These are phyloP conservation scores for Neoarthrinium moseri DNA, from an alignment of 2,329 filamentous ascomycete species.

Conservation along the genomic window DNA sequence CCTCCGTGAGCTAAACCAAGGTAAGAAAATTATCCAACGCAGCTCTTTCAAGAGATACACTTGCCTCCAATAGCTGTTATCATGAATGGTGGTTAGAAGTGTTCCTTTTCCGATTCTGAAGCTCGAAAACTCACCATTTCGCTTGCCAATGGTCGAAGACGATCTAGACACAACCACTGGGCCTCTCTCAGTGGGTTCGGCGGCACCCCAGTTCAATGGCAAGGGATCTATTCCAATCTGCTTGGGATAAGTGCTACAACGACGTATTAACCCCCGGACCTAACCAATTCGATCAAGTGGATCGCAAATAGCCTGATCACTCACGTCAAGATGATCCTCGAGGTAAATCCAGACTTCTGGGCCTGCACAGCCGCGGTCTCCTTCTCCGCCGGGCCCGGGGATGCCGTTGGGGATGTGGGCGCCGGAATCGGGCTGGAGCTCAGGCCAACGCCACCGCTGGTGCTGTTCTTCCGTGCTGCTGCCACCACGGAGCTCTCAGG, in stretches of 20 bases:
- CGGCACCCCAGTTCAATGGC: conserved; percentile 81
- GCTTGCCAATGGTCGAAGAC: conserved; percentile 71
- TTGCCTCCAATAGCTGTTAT: conserved; percentile 57
- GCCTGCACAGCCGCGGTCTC: conserved; percentile 22
- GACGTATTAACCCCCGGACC: conserved; percentile 11
- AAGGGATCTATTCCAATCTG: conserved; percentile 94
- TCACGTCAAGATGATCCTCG: conserved; percentile 56
- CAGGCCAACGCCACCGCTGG: neutral
- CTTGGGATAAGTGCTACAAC: conserved; percentile 75
- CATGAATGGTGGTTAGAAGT: conserved; percentile 21
- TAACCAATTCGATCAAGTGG: neutral
- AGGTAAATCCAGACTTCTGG: conserved; percentile 47
- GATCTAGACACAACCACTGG: conserved; percentile 84
- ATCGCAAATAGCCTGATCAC: too few species aligned
- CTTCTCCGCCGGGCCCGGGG: conserved; percentile 11
- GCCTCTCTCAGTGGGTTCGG: conserved; percentile 72
- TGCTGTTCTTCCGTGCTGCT: neutral
- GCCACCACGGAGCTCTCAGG: neutral
- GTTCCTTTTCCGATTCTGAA: conserved; percentile 15
- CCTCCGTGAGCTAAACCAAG: conserved; percentile 58
- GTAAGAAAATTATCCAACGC: conserved; percentile 16
- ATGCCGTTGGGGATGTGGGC: conserved; percentile 16
- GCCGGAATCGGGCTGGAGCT: conserved; percentile 1
- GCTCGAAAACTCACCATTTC: conserved; percentile 63
- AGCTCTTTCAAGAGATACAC: conserved; percentile 16